phyloP scores from a whole-genome alignment of 306 rosid genomes.

The Lathyrus oleraceus region DNA sequence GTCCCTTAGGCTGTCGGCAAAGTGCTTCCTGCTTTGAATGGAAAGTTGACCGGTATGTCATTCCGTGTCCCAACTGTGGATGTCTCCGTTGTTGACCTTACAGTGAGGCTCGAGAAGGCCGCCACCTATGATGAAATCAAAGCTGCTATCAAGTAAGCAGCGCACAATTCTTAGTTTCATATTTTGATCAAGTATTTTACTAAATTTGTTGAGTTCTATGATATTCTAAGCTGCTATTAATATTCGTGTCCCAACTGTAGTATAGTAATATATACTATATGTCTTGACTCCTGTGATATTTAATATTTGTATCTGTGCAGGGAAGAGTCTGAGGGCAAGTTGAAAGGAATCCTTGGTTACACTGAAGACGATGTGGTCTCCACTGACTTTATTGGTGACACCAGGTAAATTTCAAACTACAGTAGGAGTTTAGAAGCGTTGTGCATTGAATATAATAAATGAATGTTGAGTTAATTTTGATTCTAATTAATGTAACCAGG shows the following conservation, averaged over 20 bases:
- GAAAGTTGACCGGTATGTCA: slow-evolving; percentile 85
- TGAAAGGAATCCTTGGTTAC: slow-evolving; percentile 83
- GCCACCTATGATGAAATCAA: slow-evolving; percentile 64
- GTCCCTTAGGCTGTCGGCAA: slow-evolving; percentile 66
- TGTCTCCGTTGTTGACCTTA: slow-evolving; percentile 83
- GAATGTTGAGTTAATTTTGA: neutral
- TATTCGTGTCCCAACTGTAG: neutral
- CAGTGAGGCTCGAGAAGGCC: slow-evolving; percentile 63
- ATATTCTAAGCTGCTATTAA: neutral
- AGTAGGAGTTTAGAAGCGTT: neutral
- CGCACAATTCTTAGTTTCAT: neutral
- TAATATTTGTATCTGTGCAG: slow-evolving; percentile 32
- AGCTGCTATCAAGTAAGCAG: slow-evolving; percentile 78
- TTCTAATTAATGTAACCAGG: slow-evolving; percentile 41
- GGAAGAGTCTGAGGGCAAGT: slow-evolving; percentile 75
- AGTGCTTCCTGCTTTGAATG: slow-evolving; percentile 71
- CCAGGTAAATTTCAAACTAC: slow-evolving; percentile 45
- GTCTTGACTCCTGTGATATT: neutral
- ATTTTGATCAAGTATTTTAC: neutral
- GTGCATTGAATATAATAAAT: neutral
- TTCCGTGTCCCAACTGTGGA: slow-evolving; percentile 82
- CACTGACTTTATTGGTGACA: slow-evolving; percentile 67
- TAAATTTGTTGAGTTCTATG: neutral
- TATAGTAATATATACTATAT: too few species aligned
- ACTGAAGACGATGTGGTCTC: slow-evolving; percentile 78